These are phyloP conservation scores for Scalesia atractyloides DNA, from an alignment of 129 eudicot genomes.

Conservation along the genomic window DNA sequence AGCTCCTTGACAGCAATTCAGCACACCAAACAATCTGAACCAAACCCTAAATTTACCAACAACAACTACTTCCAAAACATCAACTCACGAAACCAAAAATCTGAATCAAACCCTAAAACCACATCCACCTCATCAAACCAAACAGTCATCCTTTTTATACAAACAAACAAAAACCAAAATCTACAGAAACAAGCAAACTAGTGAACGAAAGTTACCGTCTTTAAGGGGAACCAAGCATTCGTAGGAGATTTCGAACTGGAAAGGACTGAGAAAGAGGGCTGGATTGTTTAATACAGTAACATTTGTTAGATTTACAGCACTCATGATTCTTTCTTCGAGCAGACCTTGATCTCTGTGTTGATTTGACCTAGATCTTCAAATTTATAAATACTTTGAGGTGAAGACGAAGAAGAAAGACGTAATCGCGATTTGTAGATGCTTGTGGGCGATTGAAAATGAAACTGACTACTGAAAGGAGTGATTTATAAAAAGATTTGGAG, in stretches of 20 bases:
- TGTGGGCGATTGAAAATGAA: neutral
- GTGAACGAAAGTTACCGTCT: slow-evolving; percentile 48
- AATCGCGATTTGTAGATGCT: neutral
- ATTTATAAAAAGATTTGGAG: neutral
- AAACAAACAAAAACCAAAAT: neutral
- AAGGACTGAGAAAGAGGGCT: slow-evolving; percentile 67
- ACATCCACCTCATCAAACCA: neutral
- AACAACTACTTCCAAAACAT: neutral
- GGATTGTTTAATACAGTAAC: slow-evolving; percentile 77
- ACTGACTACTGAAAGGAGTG: neutral
- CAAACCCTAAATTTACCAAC: neutral
- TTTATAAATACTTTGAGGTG: neutral
- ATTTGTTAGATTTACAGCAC: slow-evolving; percentile 82
- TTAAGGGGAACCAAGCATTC: slow-evolving; percentile 67
- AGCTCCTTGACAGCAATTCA: neutral
- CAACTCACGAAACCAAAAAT: neutral
- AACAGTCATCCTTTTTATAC: too few relatives aligned
- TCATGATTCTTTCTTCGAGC: slow-evolving; percentile 40
- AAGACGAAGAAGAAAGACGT: neutral
- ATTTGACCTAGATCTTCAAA: slow-evolving; percentile 24
- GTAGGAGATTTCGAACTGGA: slow-evolving; percentile 82
- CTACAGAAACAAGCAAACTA: slow-evolving; percentile 5
- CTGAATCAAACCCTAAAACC: neutral
- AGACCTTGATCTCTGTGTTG: neutral
- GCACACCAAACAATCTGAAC: neutral